Conservation (phyloP, 2,329 filamentous ascomycete species). For the Aspergillus quadrilineatus region DNA sequence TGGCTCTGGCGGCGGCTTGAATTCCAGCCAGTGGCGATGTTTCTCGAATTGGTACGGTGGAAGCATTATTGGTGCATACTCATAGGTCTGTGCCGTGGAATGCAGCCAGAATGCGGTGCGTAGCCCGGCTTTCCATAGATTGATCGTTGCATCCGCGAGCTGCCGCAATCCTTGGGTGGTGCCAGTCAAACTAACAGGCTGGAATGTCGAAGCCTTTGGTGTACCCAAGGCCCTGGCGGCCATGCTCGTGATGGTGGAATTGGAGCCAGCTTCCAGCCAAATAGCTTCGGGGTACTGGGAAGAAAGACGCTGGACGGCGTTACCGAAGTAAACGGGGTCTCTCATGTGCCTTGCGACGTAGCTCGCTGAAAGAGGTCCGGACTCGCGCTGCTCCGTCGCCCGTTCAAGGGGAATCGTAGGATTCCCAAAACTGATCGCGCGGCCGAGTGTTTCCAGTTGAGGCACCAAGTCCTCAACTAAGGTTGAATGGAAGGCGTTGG, state of each 20-base stretch:
- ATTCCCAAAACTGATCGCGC: not conserved
- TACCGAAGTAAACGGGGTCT: not conserved
- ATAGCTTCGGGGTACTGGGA: no score
- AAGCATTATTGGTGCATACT: not conserved
- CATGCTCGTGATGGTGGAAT: not conserved
- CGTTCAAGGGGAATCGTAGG: not conserved
- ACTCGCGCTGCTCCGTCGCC: not conserved
- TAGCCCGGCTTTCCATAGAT: not conserved
- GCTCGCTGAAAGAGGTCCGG: not conserved
- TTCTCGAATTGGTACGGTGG: constrained; percentile 3
- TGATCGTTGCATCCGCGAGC: not conserved
- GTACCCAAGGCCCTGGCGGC: not conserved
- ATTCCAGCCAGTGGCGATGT: constrained; percentile 1
- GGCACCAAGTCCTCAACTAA: not conserved
- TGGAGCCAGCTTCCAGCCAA: not conserved
- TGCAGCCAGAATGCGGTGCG: not conserved
- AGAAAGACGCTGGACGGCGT: not conserved
- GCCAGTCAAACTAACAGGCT: not conserved
- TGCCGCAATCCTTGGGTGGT: not conserved
- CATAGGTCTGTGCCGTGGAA: not conserved
- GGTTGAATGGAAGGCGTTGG: not conserved
- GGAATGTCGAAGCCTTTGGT: not conserved
- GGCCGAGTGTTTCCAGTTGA: not conserved
- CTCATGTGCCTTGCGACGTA: not conserved
- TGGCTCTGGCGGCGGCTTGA: not conserved